Base-by-base conservation (phyloP, 176 grass and related monocot species). In the Zea luxurians region DNA sequence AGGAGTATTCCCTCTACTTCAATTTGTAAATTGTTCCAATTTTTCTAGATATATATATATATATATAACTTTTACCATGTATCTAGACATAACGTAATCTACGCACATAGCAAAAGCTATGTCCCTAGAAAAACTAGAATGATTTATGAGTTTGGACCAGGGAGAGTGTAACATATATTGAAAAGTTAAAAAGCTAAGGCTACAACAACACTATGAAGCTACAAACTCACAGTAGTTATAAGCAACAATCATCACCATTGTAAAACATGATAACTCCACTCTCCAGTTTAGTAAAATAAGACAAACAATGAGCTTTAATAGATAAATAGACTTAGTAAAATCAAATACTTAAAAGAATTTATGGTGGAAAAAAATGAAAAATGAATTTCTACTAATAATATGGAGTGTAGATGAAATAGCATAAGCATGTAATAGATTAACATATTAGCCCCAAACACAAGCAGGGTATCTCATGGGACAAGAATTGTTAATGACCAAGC, bases 211-310 rank as follows among this genome's bases (percentile, higher is more conserved):
- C 41, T 65, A 41, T 41, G 37, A 42, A 64, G 10, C 13, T 36
- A 50, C 66, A 37, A 69, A 66, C 10, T 66, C 65, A 80, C 60
- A 64, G 47, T 69, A 80, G 49, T 80, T 49, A 38, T 7, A 80
- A 18, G 65, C 47, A 69, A 44, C 15, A 61, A 47, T 80, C 18
- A 79, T 17, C 34, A 79, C 13, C 8, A 27, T 11, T 3, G 27
- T n/a, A 35, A 79, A 63, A 37, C 76, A 79, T 13, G 54, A 66
- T 35, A 64, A 57, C 2, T 61, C 59, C 7, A 77, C 10, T 21
- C 48, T 77, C 73, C 73, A 62, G 61, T 61, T 21, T 40, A 77
- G 73, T 43, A 43, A 77, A 61, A 77, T 37, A 41, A 77, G 73
- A 20, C 37, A 52, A 34, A 44, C 42, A 18, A 2, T 49, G 42